Evolutionary conservation across 2,329 filamentous ascomycete genomes (phyloP).

Genomic region (Emmonsiellopsis sp.): DNA sequence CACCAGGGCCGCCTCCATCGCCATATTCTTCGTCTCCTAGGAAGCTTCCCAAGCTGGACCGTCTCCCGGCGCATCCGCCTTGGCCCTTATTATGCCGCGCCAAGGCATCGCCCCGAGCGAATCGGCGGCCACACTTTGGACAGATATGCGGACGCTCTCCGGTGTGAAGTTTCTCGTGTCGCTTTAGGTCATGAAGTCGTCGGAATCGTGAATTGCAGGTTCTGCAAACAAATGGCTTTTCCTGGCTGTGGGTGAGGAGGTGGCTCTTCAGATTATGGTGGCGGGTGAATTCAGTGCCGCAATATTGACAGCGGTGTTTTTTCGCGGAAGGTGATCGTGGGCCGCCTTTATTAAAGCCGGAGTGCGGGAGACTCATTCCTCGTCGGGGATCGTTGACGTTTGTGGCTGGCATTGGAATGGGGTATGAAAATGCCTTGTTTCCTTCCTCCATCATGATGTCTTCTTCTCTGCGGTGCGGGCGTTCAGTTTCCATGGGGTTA

Average conservation of each 20-base stretch:
- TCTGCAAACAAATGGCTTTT: conserved; percentile 91
- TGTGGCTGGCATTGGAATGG: conserved; percentile 45
- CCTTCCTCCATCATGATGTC: conserved; percentile 29
- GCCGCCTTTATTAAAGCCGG: conserved; percentile 46
- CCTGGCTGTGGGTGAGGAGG: conserved; percentile 92
- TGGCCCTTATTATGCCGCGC: conserved; percentile 93
- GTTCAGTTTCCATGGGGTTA: conserved; percentile 34
- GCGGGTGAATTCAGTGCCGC: conserved; percentile 90
- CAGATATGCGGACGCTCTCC: conserved; percentile 94
- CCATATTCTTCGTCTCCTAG: conserved; percentile 65
- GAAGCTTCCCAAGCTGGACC: conserved; percentile 77
- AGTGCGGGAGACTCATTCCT: conserved; percentile 50
- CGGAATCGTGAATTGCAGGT: conserved; percentile 91
- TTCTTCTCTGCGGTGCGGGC: conserved; percentile 27
- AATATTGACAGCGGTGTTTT: conserved; percentile 95
- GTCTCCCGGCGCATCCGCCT: conserved; percentile 85
- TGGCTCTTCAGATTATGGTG: conserved; percentile 98
- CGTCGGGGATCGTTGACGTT: conserved; percentile 43
- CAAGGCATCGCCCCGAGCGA: conserved; percentile 88
- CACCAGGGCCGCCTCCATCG: conserved; percentile 35
- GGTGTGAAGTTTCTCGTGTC: conserved; percentile 92
- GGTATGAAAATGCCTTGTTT: conserved; percentile 56
- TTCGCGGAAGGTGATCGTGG: conserved; percentile 68
- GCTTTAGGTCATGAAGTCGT: conserved; percentile 86
- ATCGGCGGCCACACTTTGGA: conserved; percentile 86